These are phyloP conservation scores for Hordeum vulgare DNA, from an alignment of 176 grass and related monocot species.

Conservation along the genomic window MorexV3_pseudomolecules_assembly NC_058519.1:652157365-652157864, in stretches of 20 bases:
- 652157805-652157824: neutral
- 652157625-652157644: neutral
- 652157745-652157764: neutral
- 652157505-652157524: neutral
- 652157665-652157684: neutral
- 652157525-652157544: neutral
- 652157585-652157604: neutral
- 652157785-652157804: neutral
- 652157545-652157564: neutral
- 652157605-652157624: neutral
- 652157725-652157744: neutral
- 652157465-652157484: neutral
- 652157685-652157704: neutral
- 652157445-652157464: neutral
- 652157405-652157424: neutral
- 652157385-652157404: neutral
- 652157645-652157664: neutral
- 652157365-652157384: neutral
- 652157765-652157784: neutral
- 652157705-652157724: neutral
- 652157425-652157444: neutral
- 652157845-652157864: neutral
- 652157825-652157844: neutral
- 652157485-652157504: neutral
- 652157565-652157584: neutral